Conservation (phyloP, 305 asterid species). For the Andrographis paniculata region DNA sequence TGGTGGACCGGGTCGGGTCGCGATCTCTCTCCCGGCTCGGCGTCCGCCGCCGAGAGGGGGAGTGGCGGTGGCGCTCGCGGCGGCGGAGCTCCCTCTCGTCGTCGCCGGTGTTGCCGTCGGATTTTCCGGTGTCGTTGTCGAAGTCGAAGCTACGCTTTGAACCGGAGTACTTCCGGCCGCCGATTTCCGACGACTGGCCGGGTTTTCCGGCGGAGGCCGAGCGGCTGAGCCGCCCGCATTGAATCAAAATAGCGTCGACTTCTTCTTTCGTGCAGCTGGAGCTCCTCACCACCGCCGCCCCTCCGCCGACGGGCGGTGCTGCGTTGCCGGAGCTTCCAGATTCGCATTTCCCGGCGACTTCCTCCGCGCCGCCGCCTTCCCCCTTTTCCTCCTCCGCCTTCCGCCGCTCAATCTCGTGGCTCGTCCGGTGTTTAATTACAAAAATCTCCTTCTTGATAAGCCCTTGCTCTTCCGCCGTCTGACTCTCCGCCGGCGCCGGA, state of each 20-base stretch:
- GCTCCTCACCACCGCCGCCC: constrained; percentile 50
- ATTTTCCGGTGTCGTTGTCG: not conserved
- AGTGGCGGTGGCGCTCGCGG: constrained; percentile 49
- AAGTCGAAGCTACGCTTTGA: constrained; percentile 84
- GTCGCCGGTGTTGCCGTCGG: constrained; percentile 23
- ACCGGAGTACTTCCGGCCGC: constrained; percentile 67
- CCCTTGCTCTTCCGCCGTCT: constrained; percentile 29
- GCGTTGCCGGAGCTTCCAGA: constrained; percentile 1
- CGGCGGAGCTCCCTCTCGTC: constrained; percentile 48
- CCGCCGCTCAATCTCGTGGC: constrained; percentile 58
- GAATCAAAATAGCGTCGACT: constrained; percentile 86
- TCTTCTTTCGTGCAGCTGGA: constrained; percentile 94
- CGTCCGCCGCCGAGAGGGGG: constrained; percentile 66
- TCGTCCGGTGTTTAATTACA: constrained; percentile 61
- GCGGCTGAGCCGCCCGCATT: constrained; percentile 92
- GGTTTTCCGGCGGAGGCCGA: constrained; percentile 50
- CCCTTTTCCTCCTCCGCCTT: constrained; percentile 40
- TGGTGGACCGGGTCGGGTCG: constrained; percentile 41
- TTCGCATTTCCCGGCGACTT: constrained; percentile 19
- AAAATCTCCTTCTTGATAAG: constrained; percentile 55
- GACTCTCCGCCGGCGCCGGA: constrained; percentile 24
- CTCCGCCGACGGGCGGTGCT: not conserved
- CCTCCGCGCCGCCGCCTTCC: constrained; percentile 15
- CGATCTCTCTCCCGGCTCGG: constrained; percentile 75
- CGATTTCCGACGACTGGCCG: constrained; percentile 28